A percentile compares a stretch with the other conserved stretches of the same genome.
phyloP scores from a whole-genome alignment of 768 basidiomycete species.

The Amanita muscaria region DNA sequence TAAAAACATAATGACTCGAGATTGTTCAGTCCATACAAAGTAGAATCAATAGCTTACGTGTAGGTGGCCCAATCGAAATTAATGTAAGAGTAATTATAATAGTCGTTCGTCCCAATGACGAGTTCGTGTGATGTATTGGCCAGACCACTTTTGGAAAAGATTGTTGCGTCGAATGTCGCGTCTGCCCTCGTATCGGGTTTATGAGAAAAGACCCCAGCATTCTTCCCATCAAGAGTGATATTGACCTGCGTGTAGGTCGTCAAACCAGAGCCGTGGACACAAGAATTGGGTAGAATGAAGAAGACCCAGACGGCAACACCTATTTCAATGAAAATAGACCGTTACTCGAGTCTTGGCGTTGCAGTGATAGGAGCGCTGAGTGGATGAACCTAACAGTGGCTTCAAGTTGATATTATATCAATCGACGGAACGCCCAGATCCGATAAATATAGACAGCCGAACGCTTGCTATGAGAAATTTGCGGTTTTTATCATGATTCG shows the following conservation, averaged over 20 bases:
- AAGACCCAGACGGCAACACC: conserved; percentile 13
- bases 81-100: conserved; percentile 8
- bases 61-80: conserved; percentile 17
- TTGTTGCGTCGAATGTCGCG: conserved; percentile 14
- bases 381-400: background rate
- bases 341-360: background rate
- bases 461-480: too few relatives aligned
- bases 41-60: too few relatives aligned
- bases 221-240: conserved; percentile 16
- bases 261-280: conserved; percentile 7
- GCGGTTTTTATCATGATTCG: too few relatives aligned
- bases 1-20: too few relatives aligned
- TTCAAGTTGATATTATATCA: conserved; percentile 18
- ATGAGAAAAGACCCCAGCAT: conserved; percentile 13
- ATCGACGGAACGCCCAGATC: conserved; percentile 27
- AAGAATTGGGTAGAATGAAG: conserved; percentile 11
- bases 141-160: conserved; percentile 13
- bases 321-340: background rate
- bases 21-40: too few relatives aligned
- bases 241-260: conserved; percentile 17
- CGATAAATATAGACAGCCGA: too few relatives aligned
- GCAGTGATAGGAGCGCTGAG: background rate
- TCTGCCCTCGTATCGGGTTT: conserved; percentile 10
- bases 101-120: conserved; percentile 10
- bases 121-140: conserved; percentile 10